phyloP scores from a whole-genome alignment of 1,284 basidiomycete species.

The Mycena citricolor region DNA sequence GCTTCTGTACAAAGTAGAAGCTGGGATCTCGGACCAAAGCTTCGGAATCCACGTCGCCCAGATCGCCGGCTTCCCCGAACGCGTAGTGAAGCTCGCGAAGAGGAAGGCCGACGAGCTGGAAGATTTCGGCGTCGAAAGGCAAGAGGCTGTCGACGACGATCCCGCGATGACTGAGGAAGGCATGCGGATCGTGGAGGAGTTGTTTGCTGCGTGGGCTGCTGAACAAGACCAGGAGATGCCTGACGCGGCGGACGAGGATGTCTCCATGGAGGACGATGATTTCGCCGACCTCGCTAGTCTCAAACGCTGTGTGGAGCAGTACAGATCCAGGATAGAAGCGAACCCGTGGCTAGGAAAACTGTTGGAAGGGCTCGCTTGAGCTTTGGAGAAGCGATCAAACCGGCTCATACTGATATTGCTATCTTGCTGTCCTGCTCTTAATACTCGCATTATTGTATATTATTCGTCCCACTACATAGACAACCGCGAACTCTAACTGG shows the following conservation, averaged over 20 bases:
- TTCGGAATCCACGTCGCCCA: constrained; percentile 99
- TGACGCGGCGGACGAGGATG: constrained; percentile 49
- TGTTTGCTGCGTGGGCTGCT: constrained; percentile 76
- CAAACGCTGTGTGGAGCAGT: constrained; percentile 64
- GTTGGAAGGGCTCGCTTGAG: background rate
- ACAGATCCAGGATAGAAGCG: constrained; percentile 64
- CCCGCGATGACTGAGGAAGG: constrained; percentile 75
- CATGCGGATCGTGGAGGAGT: constrained; percentile 76
- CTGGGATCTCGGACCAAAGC: constrained; percentile 93
- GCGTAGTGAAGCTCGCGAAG: constrained; percentile 91
- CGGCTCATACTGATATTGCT: too few species aligned
- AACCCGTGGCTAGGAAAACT: constrained; percentile 79
- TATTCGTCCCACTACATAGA: too few species aligned
- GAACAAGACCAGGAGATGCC: constrained; percentile 29
- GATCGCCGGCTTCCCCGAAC: constrained; percentile 94
- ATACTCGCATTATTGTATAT: too few species aligned
- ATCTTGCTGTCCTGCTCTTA: too few species aligned
- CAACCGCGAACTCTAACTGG: too few species aligned
- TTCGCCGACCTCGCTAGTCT: constrained; percentile 70
- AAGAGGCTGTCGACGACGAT: constrained; percentile 48
- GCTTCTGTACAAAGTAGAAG: constrained; percentile 92
- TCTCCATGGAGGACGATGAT: constrained; percentile 53
- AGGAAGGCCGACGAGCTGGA: constrained; percentile 96
- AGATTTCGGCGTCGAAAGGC: constrained; percentile 72
- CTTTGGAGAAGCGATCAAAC: background rate